These are phyloP conservation scores for Aleurites moluccanus DNA, from an alignment of 441 rosid species.

Conservation along the genomic window DNA sequence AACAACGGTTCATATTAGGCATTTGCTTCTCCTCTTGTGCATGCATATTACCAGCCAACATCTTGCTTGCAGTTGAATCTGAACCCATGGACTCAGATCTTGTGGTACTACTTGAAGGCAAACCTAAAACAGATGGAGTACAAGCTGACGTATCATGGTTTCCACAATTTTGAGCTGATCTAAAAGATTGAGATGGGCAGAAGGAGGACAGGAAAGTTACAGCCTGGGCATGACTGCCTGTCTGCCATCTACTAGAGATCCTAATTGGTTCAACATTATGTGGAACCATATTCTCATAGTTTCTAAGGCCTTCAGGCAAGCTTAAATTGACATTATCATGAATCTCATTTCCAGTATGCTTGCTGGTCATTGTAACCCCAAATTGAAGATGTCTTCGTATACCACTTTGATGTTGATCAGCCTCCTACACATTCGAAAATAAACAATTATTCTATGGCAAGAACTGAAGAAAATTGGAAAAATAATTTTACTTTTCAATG, in stretches of 20 bases:
- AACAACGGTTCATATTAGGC: slow-evolving; percentile 2
- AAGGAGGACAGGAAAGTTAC: slow-evolving; percentile 6
- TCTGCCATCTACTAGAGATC: slow-evolving; percentile 13
- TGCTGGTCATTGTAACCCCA: slow-evolving; percentile 21
- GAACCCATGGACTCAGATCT: slow-evolving; percentile 17
- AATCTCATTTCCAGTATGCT: slow-evolving; percentile 5
- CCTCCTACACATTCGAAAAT: slow-evolving; percentile 18
- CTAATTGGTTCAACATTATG: slow-evolving; percentile 16
- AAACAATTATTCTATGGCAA: slow-evolving; percentile 6
- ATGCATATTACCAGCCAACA: slow-evolving; percentile 16
- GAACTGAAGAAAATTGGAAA: background rate
- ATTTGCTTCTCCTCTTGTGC: slow-evolving; percentile 21
- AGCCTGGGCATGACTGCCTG: slow-evolving; percentile 12
- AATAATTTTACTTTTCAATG: background rate
- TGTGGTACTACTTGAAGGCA: slow-evolving; percentile 12
- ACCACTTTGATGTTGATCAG: slow-evolving; percentile 28
- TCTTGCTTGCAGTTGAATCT: slow-evolving; percentile 12
- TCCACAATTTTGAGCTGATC: slow-evolving; percentile 19
- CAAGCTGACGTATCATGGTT: slow-evolving; percentile 13
- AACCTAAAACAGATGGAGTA: slow-evolving; percentile 13
- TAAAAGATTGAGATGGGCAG: slow-evolving; percentile 14
- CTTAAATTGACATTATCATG: slow-evolving; percentile 10
- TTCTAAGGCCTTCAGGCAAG: slow-evolving; percentile 8
- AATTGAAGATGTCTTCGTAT: slow-evolving; percentile 41
- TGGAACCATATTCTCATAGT: slow-evolving; percentile 15